phyloP scores from a whole-genome alignment of 73 alveolate species.

The Paramecium octaurelia region DNA sequence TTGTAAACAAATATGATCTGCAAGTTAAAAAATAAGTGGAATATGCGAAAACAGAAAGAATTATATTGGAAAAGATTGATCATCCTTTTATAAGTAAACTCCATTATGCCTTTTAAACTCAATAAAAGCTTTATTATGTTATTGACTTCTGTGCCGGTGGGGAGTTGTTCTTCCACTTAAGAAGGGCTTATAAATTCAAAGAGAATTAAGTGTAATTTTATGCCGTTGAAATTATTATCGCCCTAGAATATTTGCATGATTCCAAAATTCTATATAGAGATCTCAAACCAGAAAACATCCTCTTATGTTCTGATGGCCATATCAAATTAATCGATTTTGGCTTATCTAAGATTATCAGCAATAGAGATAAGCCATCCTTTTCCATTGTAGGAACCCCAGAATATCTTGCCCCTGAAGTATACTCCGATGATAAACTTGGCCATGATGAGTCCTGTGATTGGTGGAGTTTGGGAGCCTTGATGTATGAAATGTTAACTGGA shows the following conservation, averaged over 20 bases:
- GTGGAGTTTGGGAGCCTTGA: conserved; percentile 57
- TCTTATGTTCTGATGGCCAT: conserved; percentile 93
- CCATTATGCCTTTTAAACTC: conserved; percentile 91
- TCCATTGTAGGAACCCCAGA: conserved; percentile 61
- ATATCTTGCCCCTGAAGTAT: conserved; percentile 61
- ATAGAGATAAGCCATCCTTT: not conserved
- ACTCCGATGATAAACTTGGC: conserved; percentile 31
- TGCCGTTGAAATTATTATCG: conserved; percentile 89
- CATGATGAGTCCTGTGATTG: conserved; percentile 55
- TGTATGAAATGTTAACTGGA: conserved; percentile 59
- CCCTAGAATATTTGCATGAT: conserved; percentile 88
- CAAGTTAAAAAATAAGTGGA: conserved; percentile 50
- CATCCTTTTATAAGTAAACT: conserved; percentile 91
- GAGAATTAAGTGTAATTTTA: conserved; percentile 86
- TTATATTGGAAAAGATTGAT: conserved; percentile 75
- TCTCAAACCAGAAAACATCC: conserved; percentile 97
- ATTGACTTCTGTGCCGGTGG: conserved; percentile 96
- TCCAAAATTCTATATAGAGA: conserved; percentile 91
- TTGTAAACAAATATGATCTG: conserved; percentile 73
- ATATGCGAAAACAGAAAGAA: conserved; percentile 75
- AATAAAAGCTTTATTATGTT: conserved; percentile 86
- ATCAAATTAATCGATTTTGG: conserved; percentile 97
- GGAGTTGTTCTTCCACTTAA: conserved; percentile 91
- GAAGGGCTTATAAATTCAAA: conserved; percentile 79
- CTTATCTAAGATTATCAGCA: conserved; percentile 72